Evolutionary conservation across 495 filamentous ascomycete species (phyloP).

Genomic region (Talaromyces thailandensis): DNA sequence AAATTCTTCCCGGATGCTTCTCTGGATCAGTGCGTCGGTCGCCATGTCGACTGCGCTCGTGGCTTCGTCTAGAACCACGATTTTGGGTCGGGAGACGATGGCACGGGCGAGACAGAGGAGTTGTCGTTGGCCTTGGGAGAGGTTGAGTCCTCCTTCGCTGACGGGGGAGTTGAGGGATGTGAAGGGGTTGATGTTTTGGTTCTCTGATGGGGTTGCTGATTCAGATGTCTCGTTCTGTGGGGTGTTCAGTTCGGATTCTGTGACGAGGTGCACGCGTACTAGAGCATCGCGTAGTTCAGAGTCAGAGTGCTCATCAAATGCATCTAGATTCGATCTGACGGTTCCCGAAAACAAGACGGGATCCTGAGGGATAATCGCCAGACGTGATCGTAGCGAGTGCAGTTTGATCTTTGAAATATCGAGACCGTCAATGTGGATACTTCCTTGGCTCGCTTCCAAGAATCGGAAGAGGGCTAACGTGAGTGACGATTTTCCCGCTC

Average conservation of each 20-base stretch:
- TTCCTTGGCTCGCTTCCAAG: slow-evolving; percentile 61
- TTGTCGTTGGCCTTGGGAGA: slow-evolving; percentile 83
- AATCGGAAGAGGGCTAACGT: slow-evolving; percentile 81
- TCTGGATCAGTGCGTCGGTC: slow-evolving; percentile 75
- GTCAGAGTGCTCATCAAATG: slow-evolving; percentile 66
- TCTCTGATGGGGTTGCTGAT: slow-evolving; percentile 51
- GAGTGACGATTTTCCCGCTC: slow-evolving; percentile 78
- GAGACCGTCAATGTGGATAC: slow-evolving; percentile 64
- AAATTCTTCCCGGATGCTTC: slow-evolving; percentile 74
- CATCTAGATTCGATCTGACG: slow-evolving; percentile 72
- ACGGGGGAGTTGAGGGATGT: slow-evolving; percentile 39
- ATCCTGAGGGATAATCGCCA: slow-evolving; percentile 83
- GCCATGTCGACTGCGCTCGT: slow-evolving; percentile 84
- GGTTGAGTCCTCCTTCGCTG: slow-evolving; percentile 64
- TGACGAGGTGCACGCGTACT: slow-evolving; percentile 23
- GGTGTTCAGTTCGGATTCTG: background rate
- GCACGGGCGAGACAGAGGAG: slow-evolving; percentile 83
- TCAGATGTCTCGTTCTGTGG: background rate
- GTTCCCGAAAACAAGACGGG: slow-evolving; percentile 85
- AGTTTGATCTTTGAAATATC: slow-evolving; percentile 70
- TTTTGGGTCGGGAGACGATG: slow-evolving; percentile 68
- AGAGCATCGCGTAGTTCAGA: slow-evolving; percentile 65
- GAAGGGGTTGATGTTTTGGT: slow-evolving; percentile 57
- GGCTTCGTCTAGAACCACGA: slow-evolving; percentile 87
- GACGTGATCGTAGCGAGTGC: slow-evolving; percentile 59